Evolutionary conservation across 441 rosid species (phyloP), one percentile per base, ranked within the genome.

Genomic region (Sinapis alba): DNA sequence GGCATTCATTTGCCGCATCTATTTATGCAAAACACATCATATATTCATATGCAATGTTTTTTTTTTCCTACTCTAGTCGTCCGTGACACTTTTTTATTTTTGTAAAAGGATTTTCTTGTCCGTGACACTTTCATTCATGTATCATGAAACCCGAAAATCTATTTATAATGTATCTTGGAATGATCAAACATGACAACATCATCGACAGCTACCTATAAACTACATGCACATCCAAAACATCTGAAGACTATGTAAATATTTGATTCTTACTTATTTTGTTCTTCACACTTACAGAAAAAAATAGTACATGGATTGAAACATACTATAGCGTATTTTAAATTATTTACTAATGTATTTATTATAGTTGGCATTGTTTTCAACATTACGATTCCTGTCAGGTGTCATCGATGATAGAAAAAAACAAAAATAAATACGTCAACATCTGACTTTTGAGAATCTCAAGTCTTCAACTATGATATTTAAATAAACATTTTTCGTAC

Each of bases 361-460:
- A 26, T 76, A 12, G 61, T 63, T 70, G 30, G 13, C 58, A 10
- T 69, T 16, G 47, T 62, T 76, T 56, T 51, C 79, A 62, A 62
- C 62, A 58, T n/a, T 57, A 69, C 16, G 54, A 15, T 63, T 38
- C 34, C 5, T 53, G 61, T 76, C 71, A 70, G 23, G 21, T 45
- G 32, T 32, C 75, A 70, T 70, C 50, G 11, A 24, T 58, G 53
- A 69, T 57, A 41, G 32, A 69, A 30, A 41, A 28, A 30, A 75
- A 36, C 57, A 67, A 19, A 47, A 47, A 3, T 9, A 12, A 24
- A 7, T 10, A 63, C 63, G 58, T 77, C 76, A 65, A 71, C 36
- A 24, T 47, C 59, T 77, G 80, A 71, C 80, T 71, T 71, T 76
- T 71, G 62, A 23, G 67, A 45, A 12, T 58, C 5, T 23, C 62